These are phyloP conservation scores for Hericium coralloides DNA, from an alignment of 768 basidiomycete species.

Conservation along the genomic window DNA sequence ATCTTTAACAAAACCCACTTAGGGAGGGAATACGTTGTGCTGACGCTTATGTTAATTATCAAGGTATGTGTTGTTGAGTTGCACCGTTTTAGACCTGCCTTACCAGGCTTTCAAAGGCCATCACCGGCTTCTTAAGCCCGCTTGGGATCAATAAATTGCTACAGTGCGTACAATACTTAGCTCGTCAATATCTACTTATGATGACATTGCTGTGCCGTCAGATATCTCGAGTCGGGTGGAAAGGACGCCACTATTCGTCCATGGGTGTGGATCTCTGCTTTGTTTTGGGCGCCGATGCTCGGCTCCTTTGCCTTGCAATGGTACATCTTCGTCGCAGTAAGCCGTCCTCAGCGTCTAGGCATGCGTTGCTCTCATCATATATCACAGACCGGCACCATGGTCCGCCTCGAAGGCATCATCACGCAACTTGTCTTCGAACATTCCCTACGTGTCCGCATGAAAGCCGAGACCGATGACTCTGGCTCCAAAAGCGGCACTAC, in stretches of 20 bases:
- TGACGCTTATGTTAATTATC: slow-evolving; percentile 3
- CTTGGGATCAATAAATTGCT: slow-evolving; percentile 25
- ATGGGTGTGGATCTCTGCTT: slow-evolving; percentile 57
- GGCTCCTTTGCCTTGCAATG: slow-evolving; percentile 39
- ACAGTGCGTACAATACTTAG: slow-evolving; percentile 16
- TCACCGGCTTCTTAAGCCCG: slow-evolving; percentile 20
- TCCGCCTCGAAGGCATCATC: slow-evolving; percentile 35
- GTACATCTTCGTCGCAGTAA: slow-evolving; percentile 35
- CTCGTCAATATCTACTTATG: neutral
- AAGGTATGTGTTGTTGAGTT: neutral
- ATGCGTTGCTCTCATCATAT: neutral
- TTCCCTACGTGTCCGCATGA: slow-evolving; percentile 43
- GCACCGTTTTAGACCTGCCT: neutral
- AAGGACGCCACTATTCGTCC: slow-evolving; percentile 42
- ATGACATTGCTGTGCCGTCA: slow-evolving; percentile 15
- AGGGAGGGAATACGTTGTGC: slow-evolving; percentile 10
- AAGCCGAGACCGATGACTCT: slow-evolving; percentile 25
- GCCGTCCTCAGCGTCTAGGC: neutral
- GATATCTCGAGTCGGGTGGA: slow-evolving; percentile 50
- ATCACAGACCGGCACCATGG: slow-evolving; percentile 26
- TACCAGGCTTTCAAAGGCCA: slow-evolving; percentile 4
- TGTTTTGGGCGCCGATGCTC: slow-evolving; percentile 40
- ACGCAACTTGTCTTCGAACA: slow-evolving; percentile 51
- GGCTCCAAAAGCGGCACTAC: neutral
- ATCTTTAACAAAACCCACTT: neutral